These are phyloP conservation scores for Torrubiella hemipterigena DNA, from an alignment of 2,329 filamentous ascomycete genomes.

Conservation along the genomic window DNA sequence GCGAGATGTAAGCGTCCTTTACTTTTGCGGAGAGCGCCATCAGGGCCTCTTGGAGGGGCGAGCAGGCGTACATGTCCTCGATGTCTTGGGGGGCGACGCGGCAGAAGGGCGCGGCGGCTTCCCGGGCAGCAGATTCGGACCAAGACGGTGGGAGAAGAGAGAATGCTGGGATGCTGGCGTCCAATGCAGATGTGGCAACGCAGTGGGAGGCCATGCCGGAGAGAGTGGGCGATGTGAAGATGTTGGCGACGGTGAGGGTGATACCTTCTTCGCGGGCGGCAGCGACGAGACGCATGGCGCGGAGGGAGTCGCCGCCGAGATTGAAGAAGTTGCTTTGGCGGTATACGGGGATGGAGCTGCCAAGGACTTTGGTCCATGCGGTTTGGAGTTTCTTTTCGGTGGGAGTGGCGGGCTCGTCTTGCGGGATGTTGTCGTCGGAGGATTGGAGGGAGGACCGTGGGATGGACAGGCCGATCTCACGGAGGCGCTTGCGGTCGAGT, in stretches of 20 bases:
- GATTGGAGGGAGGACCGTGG: constrained; percentile 18
- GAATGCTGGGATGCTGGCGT: neutral
- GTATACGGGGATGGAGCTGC: constrained; percentile 18
- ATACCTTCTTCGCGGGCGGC: constrained; percentile 26
- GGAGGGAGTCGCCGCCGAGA: constrained; percentile 37
- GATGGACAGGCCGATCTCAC: constrained; percentile 23
- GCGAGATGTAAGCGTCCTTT: neutral
- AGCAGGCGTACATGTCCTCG: neutral
- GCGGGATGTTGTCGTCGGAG: neutral
- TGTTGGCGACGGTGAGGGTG: constrained; percentile 28
- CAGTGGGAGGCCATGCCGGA: neutral
- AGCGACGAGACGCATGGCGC: constrained; percentile 38
- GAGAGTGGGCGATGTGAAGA: constrained; percentile 27
- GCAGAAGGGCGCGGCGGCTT: constrained; percentile 7
- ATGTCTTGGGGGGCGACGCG: neutral
- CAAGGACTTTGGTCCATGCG: constrained; percentile 13
- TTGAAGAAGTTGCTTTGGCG: constrained; percentile 32
- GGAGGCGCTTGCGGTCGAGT: constrained; percentile 33
- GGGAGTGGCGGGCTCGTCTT: constrained; percentile 23
- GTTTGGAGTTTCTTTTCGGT: constrained; percentile 16
- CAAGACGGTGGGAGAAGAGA: neutral
- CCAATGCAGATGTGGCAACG: neutral
- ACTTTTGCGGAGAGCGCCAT: neutral
- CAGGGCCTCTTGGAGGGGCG: neutral
- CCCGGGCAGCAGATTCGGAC: constrained; percentile 14